A percentile compares a stretch with the other conserved stretches of the same genome.
Conservation (phyloP, 2,329 filamentous ascomycete species). For the Xylariaceae sp. region DNA sequence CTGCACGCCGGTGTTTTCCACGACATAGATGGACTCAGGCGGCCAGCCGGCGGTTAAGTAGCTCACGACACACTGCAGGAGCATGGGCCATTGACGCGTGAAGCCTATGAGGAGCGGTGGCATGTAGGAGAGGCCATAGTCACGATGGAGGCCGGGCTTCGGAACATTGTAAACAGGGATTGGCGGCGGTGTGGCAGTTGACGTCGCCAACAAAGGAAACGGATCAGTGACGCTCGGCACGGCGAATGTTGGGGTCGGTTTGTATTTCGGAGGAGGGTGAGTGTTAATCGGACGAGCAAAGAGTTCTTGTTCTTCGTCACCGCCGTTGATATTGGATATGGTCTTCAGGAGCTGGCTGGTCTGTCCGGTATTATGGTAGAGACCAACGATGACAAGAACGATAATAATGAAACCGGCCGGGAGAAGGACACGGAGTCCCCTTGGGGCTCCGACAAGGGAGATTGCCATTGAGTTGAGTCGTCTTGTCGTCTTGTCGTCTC, state of each 20-base stretch:
- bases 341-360: conserved; percentile 22
- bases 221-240: conserved; percentile 26
- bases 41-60: conserved; percentile 49
- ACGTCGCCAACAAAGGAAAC: conserved; percentile 26
- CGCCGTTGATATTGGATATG: conserved; percentile 23
- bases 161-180: conserved; percentile 37
- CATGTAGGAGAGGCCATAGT: conserved; percentile 29
- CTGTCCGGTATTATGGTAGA: conserved; percentile 21
- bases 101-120: conserved; percentile 48
- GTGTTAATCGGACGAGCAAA: conserved; percentile 23
- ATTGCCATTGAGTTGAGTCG: conserved; percentile 13
- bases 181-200: conserved; percentile 29
- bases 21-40: conserved; percentile 43
- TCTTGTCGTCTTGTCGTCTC: background rate
- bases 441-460: conserved; percentile 17
- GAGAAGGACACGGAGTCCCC: conserved; percentile 26
- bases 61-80: conserved; percentile 44
- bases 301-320: conserved; percentile 9
- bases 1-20: conserved; percentile 48
- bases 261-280: conserved; percentile 30
- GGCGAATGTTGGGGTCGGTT: conserved; percentile 25
- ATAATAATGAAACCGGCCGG: conserved; percentile 22
- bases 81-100: conserved; percentile 45
- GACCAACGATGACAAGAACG: conserved; percentile 18
- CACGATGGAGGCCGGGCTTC: conserved; percentile 33